Evolutionary conservation across 441 rosid genomes (phyloP).

Genomic region (Euphorbia schlechtendalii): DNA sequence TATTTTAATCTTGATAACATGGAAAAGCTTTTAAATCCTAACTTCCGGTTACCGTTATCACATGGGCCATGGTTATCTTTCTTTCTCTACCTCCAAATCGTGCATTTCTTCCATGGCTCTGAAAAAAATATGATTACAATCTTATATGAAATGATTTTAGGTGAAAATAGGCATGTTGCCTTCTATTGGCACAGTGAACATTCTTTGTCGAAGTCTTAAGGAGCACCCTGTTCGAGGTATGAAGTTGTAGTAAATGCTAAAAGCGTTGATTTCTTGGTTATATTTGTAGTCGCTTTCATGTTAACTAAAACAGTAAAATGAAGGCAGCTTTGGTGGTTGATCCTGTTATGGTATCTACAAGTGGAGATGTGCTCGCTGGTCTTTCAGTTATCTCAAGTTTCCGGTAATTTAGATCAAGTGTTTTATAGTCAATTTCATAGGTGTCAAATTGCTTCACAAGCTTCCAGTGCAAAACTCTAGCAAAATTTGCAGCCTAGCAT

Average conservation of each 20-base stretch:
- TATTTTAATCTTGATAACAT: too few species aligned
- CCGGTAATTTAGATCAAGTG: slow-evolving; percentile 38
- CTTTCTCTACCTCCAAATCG: not conserved
- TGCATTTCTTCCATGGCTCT: not conserved
- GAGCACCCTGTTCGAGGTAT: slow-evolving; percentile 68
- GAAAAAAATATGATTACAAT: slow-evolving; percentile 5
- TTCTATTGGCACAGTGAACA: slow-evolving; percentile 53
- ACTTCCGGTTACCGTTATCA: not conserved
- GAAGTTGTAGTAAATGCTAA: slow-evolving; percentile 7
- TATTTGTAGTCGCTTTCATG: slow-evolving; percentile 17
- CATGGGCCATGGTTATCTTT: too few species aligned
- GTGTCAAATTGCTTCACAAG: not conserved
- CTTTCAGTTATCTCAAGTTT: slow-evolving; percentile 63
- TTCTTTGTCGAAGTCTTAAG: slow-evolving; percentile 45
- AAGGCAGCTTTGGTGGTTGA: slow-evolving; percentile 94
- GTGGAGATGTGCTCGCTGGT: slow-evolving; percentile 85
- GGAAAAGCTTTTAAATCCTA: not conserved
- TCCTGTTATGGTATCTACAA: slow-evolving; percentile 97
- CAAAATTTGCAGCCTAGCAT: too few species aligned
- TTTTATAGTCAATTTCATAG: too few species aligned
- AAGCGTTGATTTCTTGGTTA: slow-evolving; percentile 3
- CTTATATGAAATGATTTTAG: slow-evolving; percentile 29
- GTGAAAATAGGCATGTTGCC: slow-evolving; percentile 98
- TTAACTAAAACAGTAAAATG: slow-evolving; percentile 32
- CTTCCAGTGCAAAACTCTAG: not conserved